Evolutionary conservation across 306 rosid genomes (phyloP).

Genomic region (Rosa lucieae): DNA sequence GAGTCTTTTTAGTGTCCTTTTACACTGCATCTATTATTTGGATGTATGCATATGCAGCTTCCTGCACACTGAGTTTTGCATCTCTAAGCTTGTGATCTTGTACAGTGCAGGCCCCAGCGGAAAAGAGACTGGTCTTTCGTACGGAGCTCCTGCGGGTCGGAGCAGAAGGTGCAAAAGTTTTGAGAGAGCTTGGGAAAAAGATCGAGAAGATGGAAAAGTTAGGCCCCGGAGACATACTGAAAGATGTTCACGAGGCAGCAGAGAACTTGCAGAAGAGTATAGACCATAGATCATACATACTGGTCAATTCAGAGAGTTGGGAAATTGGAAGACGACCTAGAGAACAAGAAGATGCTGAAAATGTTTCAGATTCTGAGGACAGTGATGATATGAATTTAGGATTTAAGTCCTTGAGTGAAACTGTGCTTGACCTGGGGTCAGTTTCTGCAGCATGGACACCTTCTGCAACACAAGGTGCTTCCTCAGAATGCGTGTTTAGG

Average conservation of each 20-base stretch:
- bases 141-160: conserved; percentile 58
- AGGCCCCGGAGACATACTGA: conserved; percentile 36
- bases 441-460: conserved; percentile 22
- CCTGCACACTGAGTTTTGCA: neutral
- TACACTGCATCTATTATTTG: neutral
- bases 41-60: conserved; percentile 3
- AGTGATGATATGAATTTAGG: conserved; percentile 16
- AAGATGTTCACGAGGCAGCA: conserved; percentile 57
- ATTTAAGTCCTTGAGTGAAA: conserved; percentile 32
- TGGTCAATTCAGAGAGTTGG: conserved; percentile 63
- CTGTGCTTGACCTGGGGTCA: conserved; percentile 25
- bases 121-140: conserved; percentile 46
- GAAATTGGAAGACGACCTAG: conserved; percentile 31
- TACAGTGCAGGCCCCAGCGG: conserved; percentile 48
- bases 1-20: neutral
- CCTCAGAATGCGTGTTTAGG: conserved; percentile 19
- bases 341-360: conserved; percentile 21
- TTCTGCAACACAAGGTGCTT: conserved; percentile 8
- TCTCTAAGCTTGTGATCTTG: neutral
- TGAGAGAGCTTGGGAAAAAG: conserved; percentile 54
- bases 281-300: conserved; percentile 49
- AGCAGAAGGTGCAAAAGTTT: conserved; percentile 57
- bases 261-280: conserved; percentile 57
- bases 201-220: conserved; percentile 65
- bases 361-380: conserved; percentile 19